phyloP scores from a whole-genome alignment of 306 rosid species.

The Quercus engelmannii region DNA sequence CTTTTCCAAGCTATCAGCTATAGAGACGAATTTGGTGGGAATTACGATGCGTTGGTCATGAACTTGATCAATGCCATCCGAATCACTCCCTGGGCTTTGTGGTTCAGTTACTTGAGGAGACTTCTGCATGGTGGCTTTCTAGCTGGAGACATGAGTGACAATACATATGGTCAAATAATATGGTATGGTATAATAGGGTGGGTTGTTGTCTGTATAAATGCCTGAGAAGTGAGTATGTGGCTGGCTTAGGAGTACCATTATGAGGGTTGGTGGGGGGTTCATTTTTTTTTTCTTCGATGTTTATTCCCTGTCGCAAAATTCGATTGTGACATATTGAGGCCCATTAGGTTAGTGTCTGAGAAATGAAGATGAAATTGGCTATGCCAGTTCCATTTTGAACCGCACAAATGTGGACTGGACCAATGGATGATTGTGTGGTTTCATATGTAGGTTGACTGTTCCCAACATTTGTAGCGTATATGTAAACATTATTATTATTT shows the following conservation, averaged over 20 bases:
- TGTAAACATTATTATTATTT: not conserved
- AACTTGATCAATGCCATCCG: conserved; percentile 39
- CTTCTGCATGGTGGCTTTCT: conserved; percentile 41
- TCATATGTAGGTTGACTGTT: not conserved
- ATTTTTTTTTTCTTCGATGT: conserved; percentile 22
- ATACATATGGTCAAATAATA: conserved; percentile 15
- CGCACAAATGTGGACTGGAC: conserved; percentile 7
- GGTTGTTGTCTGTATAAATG: conserved; percentile 45
- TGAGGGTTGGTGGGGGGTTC: conserved; percentile 43
- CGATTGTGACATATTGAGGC: not conserved
- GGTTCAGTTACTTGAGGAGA: conserved; percentile 36
- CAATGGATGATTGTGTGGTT: conserved; percentile 21
- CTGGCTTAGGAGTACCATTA: conserved; percentile 19
- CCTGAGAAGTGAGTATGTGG: conserved; percentile 73
- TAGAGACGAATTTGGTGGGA: conserved; percentile 49
- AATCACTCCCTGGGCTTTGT: conserved; percentile 29
- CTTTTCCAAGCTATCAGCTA: conserved; percentile 47
- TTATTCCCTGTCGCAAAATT: conserved; percentile 23
- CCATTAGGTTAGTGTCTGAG: conserved; percentile 1
- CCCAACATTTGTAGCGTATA: not conserved
- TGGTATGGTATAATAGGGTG: conserved; percentile 12
- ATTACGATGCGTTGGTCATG: conserved; percentile 55
- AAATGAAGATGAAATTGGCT: conserved; percentile 18
- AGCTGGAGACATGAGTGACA: conserved; percentile 24
- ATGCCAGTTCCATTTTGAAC: conserved; percentile 4